Base-by-base conservation (phyloP, 164 flowering plant genomes). In the Aristolochia californica region DNA sequence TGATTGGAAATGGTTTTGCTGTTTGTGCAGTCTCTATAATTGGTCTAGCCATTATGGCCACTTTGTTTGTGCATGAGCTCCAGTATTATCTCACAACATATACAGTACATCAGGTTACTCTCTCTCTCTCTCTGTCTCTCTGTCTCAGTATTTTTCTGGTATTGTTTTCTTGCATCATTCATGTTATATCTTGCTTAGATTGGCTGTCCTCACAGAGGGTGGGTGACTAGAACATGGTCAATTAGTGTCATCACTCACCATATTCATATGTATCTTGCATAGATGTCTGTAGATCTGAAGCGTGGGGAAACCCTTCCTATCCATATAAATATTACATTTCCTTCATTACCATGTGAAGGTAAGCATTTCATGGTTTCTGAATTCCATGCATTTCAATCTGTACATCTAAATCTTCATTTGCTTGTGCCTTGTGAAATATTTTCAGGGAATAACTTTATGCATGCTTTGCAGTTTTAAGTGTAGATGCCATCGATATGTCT, bases 251-350 rank as follows among this genome's bases (percentile, higher is more conserved):
- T 11, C 40, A 34, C 10, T 61, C 20, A 53, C 38, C 20, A 18
- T 51, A 23, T 1, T 52, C 45, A 22, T 61, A 15, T 25, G 7
- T 59, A 43, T 59, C 53, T 8, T 54, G 28, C 55, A 22, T 80
- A 93, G 99, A 89, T 93, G 99, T 82, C 97, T 49, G 97, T 93
- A 45, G 99, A 93, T 68, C 66, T 83, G 77, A 89, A 84, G 72
- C 95, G 99, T 38, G 99, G 99, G 56, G 97, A 93, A 75, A 93
- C 81, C 26, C 97, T 93, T 77, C 99, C 99, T 7, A 93, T 93
- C 61, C 96, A 93, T 70, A 79, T 93, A 64, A 93, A 93, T 69
- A 80, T 93, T 80, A 79, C 96, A 48, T 93, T 93, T 67, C 99
- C 99, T 56, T 81, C 99, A 43, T 66, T 93, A 55, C 99, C 99